These are phyloP conservation scores for Sporothrix curviconia DNA, from an alignment of 2,329 filamentous ascomycete species.

Conservation along the genomic window DNA sequence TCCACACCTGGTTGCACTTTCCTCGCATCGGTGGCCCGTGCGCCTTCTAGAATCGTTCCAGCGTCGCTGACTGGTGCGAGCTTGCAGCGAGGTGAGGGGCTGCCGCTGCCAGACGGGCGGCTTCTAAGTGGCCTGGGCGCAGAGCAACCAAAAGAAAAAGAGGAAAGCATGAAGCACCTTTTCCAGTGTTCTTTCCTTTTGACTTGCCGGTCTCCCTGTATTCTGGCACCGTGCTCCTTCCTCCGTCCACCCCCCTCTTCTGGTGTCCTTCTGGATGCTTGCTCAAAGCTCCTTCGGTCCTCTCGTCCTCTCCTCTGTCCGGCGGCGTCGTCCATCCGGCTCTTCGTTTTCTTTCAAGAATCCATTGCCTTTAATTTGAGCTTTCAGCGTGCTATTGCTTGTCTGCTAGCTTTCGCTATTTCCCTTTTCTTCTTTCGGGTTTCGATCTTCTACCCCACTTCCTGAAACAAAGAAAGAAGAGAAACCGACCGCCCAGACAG, in stretches of 20 bases:
- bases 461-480: slow-evolving; percentile 8
- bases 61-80: slow-evolving; percentile 14
- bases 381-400: too few relatives aligned
- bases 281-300: not conserved
- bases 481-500: not conserved
- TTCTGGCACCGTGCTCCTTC: not conserved
- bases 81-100: slow-evolving; percentile 6
- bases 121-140: not conserved
- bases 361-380: too few relatives aligned
- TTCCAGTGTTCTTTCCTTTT: not conserved
- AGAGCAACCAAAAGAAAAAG: not conserved
- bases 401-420: not conserved
- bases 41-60: slow-evolving; percentile 24
- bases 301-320: not conserved
- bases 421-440: not conserved
- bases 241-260: not conserved
- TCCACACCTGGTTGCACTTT: too few relatives aligned
- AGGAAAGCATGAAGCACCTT: not conserved
- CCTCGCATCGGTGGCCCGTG: slow-evolving; percentile 20
- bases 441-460: slow-evolving; percentile 3
- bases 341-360: too few relatives aligned
- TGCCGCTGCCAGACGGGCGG: not conserved
- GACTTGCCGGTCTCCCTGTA: not conserved
- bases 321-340: too few relatives aligned
- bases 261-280: too few relatives aligned